Percentiles rank a stretch among this genome's conserved stretches.
Conservation (phyloP, 257 asterid genomes). For the Solanum corneliomulleri region DNA sequence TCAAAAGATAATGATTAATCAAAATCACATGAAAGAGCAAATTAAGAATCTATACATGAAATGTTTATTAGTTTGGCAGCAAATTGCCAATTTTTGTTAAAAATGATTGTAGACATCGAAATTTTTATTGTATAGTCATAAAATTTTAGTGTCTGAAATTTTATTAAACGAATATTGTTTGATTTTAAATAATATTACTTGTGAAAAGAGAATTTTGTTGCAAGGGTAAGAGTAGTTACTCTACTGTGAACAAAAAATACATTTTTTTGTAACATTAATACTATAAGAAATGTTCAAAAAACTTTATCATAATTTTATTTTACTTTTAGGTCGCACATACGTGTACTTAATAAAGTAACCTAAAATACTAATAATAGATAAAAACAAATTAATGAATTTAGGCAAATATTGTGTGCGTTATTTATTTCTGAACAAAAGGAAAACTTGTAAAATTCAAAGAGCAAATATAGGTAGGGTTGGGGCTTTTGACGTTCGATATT, state of each 20-base stretch:
- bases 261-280: neutral
- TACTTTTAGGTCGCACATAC: neutral
- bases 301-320: neutral
- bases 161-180: too few species aligned
- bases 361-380: neutral
- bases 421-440: neutral
- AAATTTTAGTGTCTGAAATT: too few species aligned
- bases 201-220: neutral
- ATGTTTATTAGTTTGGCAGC: neutral
- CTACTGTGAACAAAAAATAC: neutral
- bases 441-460: neutral
- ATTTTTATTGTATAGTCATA: too few species aligned
- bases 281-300: neutral
- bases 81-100: neutral
- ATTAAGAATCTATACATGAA: neutral
- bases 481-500: neutral
- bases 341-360: neutral
- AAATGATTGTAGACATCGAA: too few species aligned
- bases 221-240: neutral
- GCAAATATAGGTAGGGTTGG: neutral
- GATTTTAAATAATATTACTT: too few species aligned
- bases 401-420: neutral
- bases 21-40: neutral
- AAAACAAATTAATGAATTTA: neutral
- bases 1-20: too few species aligned